Evolutionary conservation across 345 rosid genomes (phyloP).

Genomic region (Corymbia maculata): DNA sequence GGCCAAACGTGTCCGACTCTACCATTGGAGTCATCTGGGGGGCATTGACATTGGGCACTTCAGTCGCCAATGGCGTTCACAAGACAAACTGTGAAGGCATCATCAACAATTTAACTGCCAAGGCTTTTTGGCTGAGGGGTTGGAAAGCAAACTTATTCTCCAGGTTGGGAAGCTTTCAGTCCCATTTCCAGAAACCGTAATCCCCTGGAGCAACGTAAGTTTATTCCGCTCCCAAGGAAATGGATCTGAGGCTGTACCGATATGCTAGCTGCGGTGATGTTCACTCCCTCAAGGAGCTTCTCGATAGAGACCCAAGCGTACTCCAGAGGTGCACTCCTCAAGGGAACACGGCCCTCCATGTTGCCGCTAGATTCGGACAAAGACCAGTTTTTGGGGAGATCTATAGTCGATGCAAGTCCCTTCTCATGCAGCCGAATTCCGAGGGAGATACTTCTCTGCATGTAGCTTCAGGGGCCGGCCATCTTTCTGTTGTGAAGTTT

Average conservation of each 20-base stretch:
- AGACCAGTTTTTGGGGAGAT: background rate
- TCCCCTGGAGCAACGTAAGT: background rate
- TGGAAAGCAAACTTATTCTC: background rate
- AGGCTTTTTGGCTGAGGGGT: background rate
- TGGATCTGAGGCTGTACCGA: background rate
- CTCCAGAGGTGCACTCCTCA: background rate
- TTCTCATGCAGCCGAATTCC: background rate
- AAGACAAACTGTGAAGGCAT: too few species aligned
- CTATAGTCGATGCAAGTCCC: background rate
- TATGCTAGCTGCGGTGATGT: background rate
- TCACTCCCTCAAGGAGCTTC: background rate
- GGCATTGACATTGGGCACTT: background rate
- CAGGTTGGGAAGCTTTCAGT: background rate
- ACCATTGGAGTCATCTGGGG: background rate
- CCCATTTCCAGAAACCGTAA: background rate
- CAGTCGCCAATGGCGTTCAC: too few species aligned
- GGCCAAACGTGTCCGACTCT: background rate
- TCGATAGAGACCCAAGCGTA: background rate
- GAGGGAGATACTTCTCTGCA: background rate
- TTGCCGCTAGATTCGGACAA: background rate
- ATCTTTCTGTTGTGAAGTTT: background rate
- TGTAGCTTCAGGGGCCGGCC: background rate
- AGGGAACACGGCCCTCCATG: background rate
- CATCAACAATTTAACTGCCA: too few species aligned
- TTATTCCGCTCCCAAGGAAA: background rate